Base-by-base conservation (phyloP, 2,329 filamentous ascomycete species). In the Phaeosphaeria sp. region DNA sequence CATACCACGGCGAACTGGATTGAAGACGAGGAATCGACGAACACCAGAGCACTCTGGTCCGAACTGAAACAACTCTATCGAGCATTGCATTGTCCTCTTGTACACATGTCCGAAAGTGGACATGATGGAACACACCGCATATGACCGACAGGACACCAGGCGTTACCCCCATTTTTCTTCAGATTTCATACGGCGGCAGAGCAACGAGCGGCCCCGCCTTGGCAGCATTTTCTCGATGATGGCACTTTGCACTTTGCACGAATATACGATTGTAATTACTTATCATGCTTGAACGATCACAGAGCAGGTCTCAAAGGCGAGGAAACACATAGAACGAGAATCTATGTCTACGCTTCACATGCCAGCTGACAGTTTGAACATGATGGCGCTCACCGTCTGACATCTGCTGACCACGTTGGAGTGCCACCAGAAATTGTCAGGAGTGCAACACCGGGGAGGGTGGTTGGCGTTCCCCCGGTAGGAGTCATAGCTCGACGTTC, bases 1-100 rank as follows among this genome's bases (percentile, higher is more conserved):
- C 61, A 11, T 66, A 64, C 47, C 65, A 66, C 43, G 63, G 66
- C 20, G 72, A 74, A 27, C 27, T 74, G 49, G 72, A 74, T 53
- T 73, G 55, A 71, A 36, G n/a, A 33, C 53, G 21, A 53, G 33
- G 47, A 46, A 9, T 21, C n/a, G 18, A 56, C 44, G 27, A 57
- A 44, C 30, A 43, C 8, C 17, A 44, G 13, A 44, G n/a, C 6
- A 36, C 6, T 7, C 30, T 36, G 30, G 30, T 36, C 15, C 15
- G 30, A 36, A 36, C 8, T 13, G 30, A 36, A 36, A 36, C 30
- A 36, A 13, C 30, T 36, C 30, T 36, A 36, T 7, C 15, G 30
- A 36, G 11, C 11, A 36, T 36, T 46, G 22, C 44, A 25, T 24
- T 43, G 17, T 6, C 40, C 40, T 18, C 40, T 43, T 21, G n/a